Percentiles rank a stretch among this genome's conserved stretches.
phyloP scores from a whole-genome alignment of 768 basidiomycete genomes.

The Neoboletus magnificus region DNA sequence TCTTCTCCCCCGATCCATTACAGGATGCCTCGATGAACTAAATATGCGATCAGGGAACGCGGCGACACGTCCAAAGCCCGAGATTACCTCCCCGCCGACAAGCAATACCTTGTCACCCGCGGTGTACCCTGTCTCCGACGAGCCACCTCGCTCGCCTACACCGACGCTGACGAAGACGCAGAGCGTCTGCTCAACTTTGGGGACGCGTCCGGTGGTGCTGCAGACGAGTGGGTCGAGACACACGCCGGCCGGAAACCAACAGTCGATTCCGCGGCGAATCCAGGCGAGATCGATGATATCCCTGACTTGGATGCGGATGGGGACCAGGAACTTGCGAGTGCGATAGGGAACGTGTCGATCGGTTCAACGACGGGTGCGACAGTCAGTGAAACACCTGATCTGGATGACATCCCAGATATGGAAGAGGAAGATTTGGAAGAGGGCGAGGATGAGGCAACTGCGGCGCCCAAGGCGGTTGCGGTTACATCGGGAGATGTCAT shows the following conservation, averaged over 20 bases:
- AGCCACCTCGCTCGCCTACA: conserved; percentile 89
- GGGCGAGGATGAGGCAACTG: conserved; percentile 84
- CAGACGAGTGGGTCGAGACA: conserved; percentile 98
- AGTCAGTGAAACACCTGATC: conserved; percentile 71
- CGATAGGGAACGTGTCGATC: conserved; percentile 47
- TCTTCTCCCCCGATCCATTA: background rate
- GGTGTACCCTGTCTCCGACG: conserved; percentile 97
- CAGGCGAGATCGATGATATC: conserved; percentile 77
- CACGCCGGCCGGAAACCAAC: conserved; percentile 74
- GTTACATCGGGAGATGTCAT: conserved; percentile 34
- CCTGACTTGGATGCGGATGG: conserved; percentile 84
- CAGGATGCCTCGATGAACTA: background rate
- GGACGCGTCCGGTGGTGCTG: conserved; percentile 52
- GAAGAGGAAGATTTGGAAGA: conserved; percentile 91
- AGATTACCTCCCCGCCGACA: conserved; percentile 92
- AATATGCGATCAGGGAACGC: conserved; percentile 65
- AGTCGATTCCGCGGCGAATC: conserved; percentile 51
- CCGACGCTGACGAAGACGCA: conserved; percentile 94
- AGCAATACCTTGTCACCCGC: conserved; percentile 93
- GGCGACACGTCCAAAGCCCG: conserved; percentile 82
- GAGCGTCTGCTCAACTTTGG: conserved; percentile 88
- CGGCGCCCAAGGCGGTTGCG: conserved; percentile 46
- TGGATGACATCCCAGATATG: conserved; percentile 99
- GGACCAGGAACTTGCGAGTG: conserved; percentile 41
- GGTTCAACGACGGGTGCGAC: conserved; percentile 32